phyloP scores from a whole-genome alignment of 208 protist species.

The Crithidia expoeki region DNA sequence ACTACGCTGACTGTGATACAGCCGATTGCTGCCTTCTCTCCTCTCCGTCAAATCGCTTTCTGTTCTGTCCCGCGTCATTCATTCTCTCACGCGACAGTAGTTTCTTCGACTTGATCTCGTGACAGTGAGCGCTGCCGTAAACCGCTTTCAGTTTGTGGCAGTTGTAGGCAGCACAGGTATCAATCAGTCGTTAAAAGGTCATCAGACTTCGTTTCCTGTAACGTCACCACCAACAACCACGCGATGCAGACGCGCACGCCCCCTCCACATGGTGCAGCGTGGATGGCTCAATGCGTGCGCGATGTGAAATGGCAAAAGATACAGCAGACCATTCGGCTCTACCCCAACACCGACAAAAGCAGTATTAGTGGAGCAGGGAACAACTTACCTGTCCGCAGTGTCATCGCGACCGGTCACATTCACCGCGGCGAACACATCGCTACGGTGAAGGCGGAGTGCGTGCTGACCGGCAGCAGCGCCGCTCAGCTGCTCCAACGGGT shows the following conservation, averaged over 20 bases:
- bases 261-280: constrained; percentile 19
- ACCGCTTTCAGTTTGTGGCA: too few relatives aligned
- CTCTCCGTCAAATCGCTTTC: too few relatives aligned
- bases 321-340: constrained; percentile 22
- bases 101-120: too few relatives aligned
- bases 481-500: constrained; percentile 36
- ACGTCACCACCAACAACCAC: too few relatives aligned
- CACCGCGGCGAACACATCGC: constrained; percentile 67
- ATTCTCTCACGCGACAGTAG: too few relatives aligned
- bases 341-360: neutral
- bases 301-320: constrained; percentile 32
- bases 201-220: too few relatives aligned
- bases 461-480: constrained; percentile 61
- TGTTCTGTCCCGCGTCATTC: too few relatives aligned
- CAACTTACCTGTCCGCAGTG: constrained; percentile 50
- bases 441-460: constrained; percentile 40
- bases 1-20: too few relatives aligned
- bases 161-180: too few relatives aligned
- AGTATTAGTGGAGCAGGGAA: neutral
- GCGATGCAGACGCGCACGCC: constrained; percentile 11
- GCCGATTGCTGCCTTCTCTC: too few relatives aligned
- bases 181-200: too few relatives aligned
- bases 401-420: constrained; percentile 56
- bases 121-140: too few relatives aligned
- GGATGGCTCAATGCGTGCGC: constrained; percentile 34